A percentile compares a stretch with the other conserved stretches of the same genome.
These are phyloP conservation scores for Solanum medicagineum DNA, from an alignment of 257 asterid species.

Conservation along the genomic window DNA sequence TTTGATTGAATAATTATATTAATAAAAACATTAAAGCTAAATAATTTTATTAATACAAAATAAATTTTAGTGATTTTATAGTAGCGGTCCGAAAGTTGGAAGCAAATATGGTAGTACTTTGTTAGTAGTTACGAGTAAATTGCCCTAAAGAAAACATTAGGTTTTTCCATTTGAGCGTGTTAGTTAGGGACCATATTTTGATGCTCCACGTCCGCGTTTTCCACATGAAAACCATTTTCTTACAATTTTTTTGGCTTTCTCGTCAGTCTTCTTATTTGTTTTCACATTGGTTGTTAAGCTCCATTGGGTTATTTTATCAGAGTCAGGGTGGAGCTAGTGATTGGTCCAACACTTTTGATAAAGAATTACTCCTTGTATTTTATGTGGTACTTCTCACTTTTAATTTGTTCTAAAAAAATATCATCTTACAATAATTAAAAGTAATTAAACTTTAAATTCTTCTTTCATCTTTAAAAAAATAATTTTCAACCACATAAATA, in stretches of 20 bases:
- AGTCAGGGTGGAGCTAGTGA: background rate
- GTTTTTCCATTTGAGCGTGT: background rate
- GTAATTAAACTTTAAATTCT: too few relatives aligned
- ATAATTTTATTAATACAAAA: background rate
- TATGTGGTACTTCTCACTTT: too few relatives aligned
- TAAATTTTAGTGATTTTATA: background rate
- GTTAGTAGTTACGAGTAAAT: background rate
- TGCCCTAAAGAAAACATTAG: background rate
- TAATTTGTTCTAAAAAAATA: too few relatives aligned
- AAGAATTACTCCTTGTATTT: too few relatives aligned
- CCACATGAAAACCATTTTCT: background rate
- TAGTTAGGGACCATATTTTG: background rate
- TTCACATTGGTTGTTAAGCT: background rate
- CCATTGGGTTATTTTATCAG: background rate
- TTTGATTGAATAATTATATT: background rate
- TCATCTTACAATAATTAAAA: too few relatives aligned
- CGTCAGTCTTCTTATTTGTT: background rate
- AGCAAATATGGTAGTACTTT: background rate
- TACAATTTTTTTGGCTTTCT: background rate
- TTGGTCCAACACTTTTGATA: background rate
- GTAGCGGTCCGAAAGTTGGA: background rate
- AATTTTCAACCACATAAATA: too few relatives aligned
- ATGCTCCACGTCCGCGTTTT: background rate
- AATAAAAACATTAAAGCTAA: background rate
- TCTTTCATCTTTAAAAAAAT: too few relatives aligned